Evolutionary conservation across 2,329 filamentous ascomycete species (phyloP), one percentile per base, ranked within the genome.

Genomic region (Pseudogymnoascus sp.): DNA sequence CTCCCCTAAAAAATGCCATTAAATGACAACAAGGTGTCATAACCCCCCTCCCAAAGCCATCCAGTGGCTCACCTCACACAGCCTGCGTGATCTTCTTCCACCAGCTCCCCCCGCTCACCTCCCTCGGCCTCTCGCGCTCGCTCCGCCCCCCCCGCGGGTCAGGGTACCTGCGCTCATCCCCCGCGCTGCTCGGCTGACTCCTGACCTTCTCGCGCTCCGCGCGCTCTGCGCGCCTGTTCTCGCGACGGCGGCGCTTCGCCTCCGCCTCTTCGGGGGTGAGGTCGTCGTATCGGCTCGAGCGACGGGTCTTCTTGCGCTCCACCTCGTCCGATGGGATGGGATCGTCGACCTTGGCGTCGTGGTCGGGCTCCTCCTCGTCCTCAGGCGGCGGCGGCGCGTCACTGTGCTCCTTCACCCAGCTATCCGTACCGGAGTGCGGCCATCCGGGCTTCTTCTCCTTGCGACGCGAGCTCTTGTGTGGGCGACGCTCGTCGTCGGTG

Each of bases 381-480:
- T 78, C 77, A 0, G 82, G 83, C 1, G 84, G 83, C 2, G 83
- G 83, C 1, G 82, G 82, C 2, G 83, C 83, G 67, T 86, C 84
- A 2, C 81, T 83, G 67, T 85, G 80, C 11, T 87, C 83, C 72
- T 86, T 86, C 4, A 87, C 84, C 85, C 85, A 87, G 0, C 83
- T 86, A 7, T 82, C 83, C 0, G 84, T 87, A 26, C 84, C 84
- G 6, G 81, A 85, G 69, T 86, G 82, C 16, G 84, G 84, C 84
- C 84, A 87, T 8, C 76, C 76, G 7, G 78, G 65, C 60, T 69
- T 74, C 23, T 68, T 59, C 61, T 67, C 71, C 62, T 68, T 69
- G 19, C 65, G 65, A 37, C 64, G 69, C 6, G 69, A 67, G 59
- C 67, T 66, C 59, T 65, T 69, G 38, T 69, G 66, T 16, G 68